These are phyloP conservation scores for Dionaea muscipula DNA, from an alignment of 179 eudicot genomes.

Conservation along the genomic window DNA sequence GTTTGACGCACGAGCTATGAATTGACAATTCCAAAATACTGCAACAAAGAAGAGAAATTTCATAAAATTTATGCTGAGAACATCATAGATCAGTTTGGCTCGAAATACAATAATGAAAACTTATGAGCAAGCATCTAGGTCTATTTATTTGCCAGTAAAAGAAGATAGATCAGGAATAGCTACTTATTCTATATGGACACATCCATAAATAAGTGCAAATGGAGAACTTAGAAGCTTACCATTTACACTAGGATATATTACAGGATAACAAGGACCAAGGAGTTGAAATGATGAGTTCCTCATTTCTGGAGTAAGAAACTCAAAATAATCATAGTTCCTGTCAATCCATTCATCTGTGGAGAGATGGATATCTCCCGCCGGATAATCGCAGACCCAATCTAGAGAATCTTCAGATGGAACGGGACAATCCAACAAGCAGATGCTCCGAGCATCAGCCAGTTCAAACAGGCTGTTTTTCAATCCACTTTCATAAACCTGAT, in stretches of 20 bases:
- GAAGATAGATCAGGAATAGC: too few relatives aligned
- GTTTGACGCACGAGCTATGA: constrained; percentile 82
- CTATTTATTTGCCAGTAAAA: too few relatives aligned
- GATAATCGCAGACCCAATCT: constrained; percentile 95
- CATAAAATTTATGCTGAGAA: not conserved
- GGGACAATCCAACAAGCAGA: constrained; percentile 91
- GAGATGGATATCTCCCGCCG: constrained; percentile 79
- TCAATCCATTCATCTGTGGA: constrained; percentile 74
- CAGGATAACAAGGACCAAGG: constrained; percentile 97
- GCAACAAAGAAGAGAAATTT: constrained; percentile 11
- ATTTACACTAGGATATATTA: constrained; percentile 88
- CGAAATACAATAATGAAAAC: too few relatives aligned
- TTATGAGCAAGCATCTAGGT: too few relatives aligned
- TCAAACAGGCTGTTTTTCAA: constrained; percentile 39
- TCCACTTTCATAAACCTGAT: constrained; percentile 82
- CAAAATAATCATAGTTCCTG: constrained; percentile 79
- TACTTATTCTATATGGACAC: too few relatives aligned
- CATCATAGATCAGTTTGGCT: too few relatives aligned
- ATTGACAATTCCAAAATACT: constrained; percentile 96
- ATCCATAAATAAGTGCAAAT: not conserved
- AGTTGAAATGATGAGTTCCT: constrained; percentile 86
- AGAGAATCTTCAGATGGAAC: constrained; percentile 76
- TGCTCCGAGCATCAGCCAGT: constrained; percentile 74
- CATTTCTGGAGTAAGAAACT: constrained; percentile 75
- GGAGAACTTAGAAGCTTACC: constrained; percentile 27